Conservation (phyloP, 345 rosid species). For the Heritiera fomes region DNA sequence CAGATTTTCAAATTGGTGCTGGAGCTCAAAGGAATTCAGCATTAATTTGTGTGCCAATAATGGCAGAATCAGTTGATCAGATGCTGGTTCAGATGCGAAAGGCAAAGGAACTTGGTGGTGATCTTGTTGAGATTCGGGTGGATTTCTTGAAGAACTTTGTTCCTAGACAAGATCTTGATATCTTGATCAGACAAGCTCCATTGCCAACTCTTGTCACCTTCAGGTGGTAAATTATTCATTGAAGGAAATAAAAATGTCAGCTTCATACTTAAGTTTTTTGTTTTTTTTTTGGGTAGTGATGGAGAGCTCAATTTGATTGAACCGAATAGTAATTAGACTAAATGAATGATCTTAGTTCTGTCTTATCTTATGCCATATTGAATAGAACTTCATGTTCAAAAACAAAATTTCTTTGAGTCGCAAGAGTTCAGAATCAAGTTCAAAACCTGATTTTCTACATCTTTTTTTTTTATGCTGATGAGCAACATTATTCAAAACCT, state of each 20-base stretch:
- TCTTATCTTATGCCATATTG: not conserved
- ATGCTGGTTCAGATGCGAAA: constrained; percentile 45
- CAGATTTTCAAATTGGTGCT: constrained; percentile 37
- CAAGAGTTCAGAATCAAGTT: not conserved
- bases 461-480: not conserved
- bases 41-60: constrained; percentile 49
- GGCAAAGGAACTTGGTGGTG: constrained; percentile 59
- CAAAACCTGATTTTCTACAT: not conserved
- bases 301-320: not conserved
- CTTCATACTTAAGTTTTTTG: not conserved
- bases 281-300: not conserved
- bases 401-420: not conserved
- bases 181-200: constrained; percentile 49
- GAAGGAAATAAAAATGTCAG: not conserved
- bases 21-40: constrained; percentile 48
- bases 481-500: not conserved
- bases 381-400: not conserved
- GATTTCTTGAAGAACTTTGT: constrained; percentile 55
- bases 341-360: not conserved
- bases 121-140: constrained; percentile 54
- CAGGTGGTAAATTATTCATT: constrained; percentile 36
- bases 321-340: not conserved
- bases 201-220: constrained; percentile 60
- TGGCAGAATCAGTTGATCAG: constrained; percentile 56
- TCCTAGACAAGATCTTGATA: constrained; percentile 50